Percentiles rank a stretch among this genome's conserved stretches.
These are phyloP conservation scores for Fusarium neocosmosporiellum DNA, from an alignment of 2,329 filamentous ascomycete genomes.

Conservation along the genomic window DNA sequence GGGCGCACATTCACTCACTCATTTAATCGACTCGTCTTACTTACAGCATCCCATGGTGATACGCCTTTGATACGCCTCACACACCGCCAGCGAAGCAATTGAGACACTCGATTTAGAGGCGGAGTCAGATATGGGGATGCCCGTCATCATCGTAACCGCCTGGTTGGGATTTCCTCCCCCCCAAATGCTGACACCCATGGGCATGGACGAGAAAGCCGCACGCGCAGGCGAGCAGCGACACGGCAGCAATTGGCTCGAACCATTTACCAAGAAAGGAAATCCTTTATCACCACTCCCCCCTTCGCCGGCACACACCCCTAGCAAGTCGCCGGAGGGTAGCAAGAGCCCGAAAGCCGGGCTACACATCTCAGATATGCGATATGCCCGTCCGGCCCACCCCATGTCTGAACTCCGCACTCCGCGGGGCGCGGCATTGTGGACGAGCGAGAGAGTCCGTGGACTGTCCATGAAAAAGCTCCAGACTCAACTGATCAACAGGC, in stretches of 20 bases:
- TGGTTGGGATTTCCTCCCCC: constrained; percentile 6
- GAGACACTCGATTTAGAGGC: neutral
- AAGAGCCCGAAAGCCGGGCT: constrained; percentile 45
- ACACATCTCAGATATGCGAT: constrained; percentile 1
- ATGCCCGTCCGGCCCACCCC: neutral
- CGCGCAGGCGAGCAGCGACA: neutral
- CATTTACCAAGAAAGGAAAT: constrained; percentile 7
- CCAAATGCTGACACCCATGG: constrained; percentile 6
- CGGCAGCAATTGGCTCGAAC: neutral
- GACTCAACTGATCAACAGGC: neutral
- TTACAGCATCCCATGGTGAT: neutral
- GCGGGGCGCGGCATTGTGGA: constrained; percentile 18
- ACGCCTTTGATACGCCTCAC: neutral
- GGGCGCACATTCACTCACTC: neutral
- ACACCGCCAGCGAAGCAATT: neutral
- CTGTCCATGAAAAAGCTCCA: neutral
- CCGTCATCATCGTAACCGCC: constrained; percentile 7
- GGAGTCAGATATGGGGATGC: constrained; percentile 9
- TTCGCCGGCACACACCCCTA: constrained; percentile 14
- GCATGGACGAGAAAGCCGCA: neutral
- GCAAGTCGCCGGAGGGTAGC: constrained; percentile 36
- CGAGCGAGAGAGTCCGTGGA: constrained; percentile 27
- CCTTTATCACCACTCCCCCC: neutral
- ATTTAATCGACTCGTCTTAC: neutral
- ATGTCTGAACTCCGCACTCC: constrained; percentile 37